A percentile compares a stretch with the other conserved stretches of the same genome.
Evolutionary conservation across 2,329 filamentous ascomycete genomes (phyloP).

Genomic region (Acarospora socialis): DNA sequence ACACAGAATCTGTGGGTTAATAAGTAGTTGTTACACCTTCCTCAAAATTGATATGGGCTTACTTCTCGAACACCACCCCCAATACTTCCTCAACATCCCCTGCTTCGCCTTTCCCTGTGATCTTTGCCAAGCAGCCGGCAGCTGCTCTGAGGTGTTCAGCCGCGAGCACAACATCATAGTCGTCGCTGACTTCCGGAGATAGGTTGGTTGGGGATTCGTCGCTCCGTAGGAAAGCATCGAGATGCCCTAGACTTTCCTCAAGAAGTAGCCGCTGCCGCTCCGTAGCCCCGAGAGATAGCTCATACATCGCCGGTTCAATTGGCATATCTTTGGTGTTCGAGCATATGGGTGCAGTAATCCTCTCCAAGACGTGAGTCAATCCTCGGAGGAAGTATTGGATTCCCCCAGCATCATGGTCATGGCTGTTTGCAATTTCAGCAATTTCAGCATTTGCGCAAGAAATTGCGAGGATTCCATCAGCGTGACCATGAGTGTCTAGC

Average conservation of each 20-base stretch:
- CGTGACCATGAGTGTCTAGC: too few species aligned
- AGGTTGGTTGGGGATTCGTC: constrained; percentile 18
- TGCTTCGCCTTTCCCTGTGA: constrained; percentile 71
- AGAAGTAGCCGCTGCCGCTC: constrained; percentile 78
- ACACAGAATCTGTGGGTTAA: constrained; percentile 38
- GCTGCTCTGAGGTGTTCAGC: constrained; percentile 78
- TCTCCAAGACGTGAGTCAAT: constrained; percentile 52
- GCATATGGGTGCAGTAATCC: constrained; percentile 25
- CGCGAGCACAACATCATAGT: constrained; percentile 74
- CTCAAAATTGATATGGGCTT: constrained; percentile 25
- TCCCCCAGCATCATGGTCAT: constrained; percentile 41
- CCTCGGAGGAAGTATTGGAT: constrained; percentile 54
- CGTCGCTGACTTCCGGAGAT: constrained; percentile 23
- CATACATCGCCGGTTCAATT: constrained; percentile 51
- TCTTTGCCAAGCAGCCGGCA: constrained; percentile 64
- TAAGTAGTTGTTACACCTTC: constrained; percentile 12
- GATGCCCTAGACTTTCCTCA: constrained; percentile 52
- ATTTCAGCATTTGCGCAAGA: constrained; percentile 53
- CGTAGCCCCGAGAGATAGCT: constrained; percentile 79
- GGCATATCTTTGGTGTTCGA: constrained; percentile 23
- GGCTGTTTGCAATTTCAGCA: constrained; percentile 7
- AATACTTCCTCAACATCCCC: constrained; percentile 92
- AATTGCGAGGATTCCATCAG: constrained; percentile 43
- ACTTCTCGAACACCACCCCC: constrained; percentile 97
- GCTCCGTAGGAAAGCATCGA: constrained; percentile 53